Conservation (phyloP, 257 asterid species). For the Fraxinus pennsylvanica region DNA sequence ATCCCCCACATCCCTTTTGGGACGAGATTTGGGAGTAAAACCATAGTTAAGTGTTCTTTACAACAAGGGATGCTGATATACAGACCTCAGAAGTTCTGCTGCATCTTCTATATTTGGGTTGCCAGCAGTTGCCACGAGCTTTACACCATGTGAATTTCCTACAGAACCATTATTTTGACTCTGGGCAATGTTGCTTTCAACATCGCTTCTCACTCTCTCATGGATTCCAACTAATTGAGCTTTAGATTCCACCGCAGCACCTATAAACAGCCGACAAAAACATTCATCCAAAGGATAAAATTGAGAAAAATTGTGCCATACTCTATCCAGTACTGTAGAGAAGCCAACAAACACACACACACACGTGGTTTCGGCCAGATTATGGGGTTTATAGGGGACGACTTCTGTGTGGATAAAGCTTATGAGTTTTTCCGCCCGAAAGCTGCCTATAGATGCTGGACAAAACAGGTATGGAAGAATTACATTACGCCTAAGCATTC, state of each 20-base stretch:
- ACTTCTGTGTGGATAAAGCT: too few species aligned
- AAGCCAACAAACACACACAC: neutral
- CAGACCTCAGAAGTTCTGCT: conserved; percentile 78
- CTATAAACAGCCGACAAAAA: conserved; percentile 34
- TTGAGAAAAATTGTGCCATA: neutral
- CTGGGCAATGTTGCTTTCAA: conserved; percentile 41
- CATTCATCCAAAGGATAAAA: neutral
- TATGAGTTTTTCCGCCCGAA: too few species aligned
- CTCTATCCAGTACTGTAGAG: neutral
- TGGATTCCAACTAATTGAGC: conserved; percentile 80
- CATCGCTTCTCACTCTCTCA: conserved; percentile 95
- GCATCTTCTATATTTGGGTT: conserved; percentile 80
- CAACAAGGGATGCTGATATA: conserved; percentile 3
- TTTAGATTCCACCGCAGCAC: conserved; percentile 81
- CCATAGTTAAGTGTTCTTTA: neutral
- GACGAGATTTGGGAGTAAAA: neutral
- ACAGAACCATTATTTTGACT: conserved; percentile 37
- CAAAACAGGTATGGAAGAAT: too few species aligned
- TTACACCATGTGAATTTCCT: conserved; percentile 50
- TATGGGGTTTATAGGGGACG: too few species aligned
- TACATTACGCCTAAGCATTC: too few species aligned
- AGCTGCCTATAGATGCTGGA: too few species aligned
- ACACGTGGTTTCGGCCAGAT: too few species aligned
- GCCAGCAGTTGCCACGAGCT: conserved; percentile 56
- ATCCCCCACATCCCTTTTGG: too few species aligned